A percentile compares a stretch with the other conserved stretches of the same genome.
Conservation (phyloP, 73 alveolate species). For the Paraurostyla sp. region DNA sequence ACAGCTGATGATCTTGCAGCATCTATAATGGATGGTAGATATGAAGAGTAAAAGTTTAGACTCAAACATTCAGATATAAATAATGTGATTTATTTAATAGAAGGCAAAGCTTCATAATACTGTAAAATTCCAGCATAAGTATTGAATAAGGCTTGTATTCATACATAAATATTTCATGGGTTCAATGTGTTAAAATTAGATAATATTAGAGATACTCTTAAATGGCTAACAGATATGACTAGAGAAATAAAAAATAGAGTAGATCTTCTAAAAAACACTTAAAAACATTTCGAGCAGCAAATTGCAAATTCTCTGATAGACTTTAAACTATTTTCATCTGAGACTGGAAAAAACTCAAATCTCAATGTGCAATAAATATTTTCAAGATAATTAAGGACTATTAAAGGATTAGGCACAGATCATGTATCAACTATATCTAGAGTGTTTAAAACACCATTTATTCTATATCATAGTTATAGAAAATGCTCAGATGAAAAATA, state of each 20-base stretch:
- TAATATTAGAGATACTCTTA: constrained; percentile 65
- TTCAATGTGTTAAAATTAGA: constrained; percentile 66
- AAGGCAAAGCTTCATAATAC: constrained; percentile 79
- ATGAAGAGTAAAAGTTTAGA: constrained; percentile 92
- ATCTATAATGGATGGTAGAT: constrained; percentile 92
- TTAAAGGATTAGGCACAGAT: constrained; percentile 89
- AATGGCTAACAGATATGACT: constrained; percentile 80
- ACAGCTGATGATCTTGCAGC: constrained; percentile 95
- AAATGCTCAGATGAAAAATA: constrained; percentile 77
- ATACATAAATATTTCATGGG: constrained; percentile 74
- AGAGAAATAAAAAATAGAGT: constrained; percentile 65
- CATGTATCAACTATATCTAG: constrained; percentile 80
- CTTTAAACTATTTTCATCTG: constrained; percentile 79
- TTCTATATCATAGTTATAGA: constrained; percentile 74
- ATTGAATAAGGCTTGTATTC: constrained; percentile 73
- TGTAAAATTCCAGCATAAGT: constrained; percentile 58
- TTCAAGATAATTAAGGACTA: constrained; percentile 84
- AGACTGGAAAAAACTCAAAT: constrained; percentile 83
- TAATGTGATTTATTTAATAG: constrained; percentile 89
- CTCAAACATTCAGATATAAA: constrained; percentile 83
- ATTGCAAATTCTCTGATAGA: constrained; percentile 75
- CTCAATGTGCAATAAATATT: constrained; percentile 83
- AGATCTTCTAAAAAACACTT: constrained; percentile 64
- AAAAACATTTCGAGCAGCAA: constrained; percentile 71
- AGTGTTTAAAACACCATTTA: constrained; percentile 84